These are phyloP conservation scores for Lodderomyces orthopsilosis DNA, from an alignment of 1,139 yeast genomes.

Conservation along the genomic window DNA sequence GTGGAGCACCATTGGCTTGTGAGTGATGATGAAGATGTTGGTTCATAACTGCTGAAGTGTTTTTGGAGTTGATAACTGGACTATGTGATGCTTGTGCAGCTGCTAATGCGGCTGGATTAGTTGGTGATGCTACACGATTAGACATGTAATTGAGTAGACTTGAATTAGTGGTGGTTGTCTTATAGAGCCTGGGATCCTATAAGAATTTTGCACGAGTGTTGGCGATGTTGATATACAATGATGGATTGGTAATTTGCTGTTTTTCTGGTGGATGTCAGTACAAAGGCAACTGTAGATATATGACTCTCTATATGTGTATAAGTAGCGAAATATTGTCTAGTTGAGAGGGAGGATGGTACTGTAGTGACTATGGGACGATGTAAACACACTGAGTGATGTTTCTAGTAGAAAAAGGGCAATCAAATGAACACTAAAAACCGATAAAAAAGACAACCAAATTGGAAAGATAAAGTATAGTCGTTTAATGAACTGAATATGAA, in stretches of 20 bases:
- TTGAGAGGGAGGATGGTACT: too few species aligned
- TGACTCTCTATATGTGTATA: background rate
- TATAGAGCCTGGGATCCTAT: background rate
- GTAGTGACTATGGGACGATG: too few species aligned
- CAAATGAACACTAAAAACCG: too few species aligned
- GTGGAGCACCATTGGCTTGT: conserved; percentile 7
- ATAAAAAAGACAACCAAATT: too few species aligned
- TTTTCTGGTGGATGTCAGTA: too few species aligned
- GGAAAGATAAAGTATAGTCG: too few species aligned
- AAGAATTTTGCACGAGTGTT: background rate
- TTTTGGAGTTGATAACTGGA: conserved; percentile 16
- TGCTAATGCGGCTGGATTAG: conserved; percentile 41
- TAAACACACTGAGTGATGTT: too few species aligned
- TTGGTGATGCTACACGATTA: conserved; percentile 25
- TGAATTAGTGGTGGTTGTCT: background rate
- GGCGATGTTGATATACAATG: background rate
- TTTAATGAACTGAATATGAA: too few species aligned
- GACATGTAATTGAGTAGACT: conserved; percentile 11
- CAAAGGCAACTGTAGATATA: background rate
- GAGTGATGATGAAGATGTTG: conserved; percentile 10
- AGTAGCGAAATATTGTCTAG: too few species aligned
- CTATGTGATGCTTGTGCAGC: conserved; percentile 37
- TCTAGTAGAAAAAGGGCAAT: too few species aligned
- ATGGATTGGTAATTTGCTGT: background rate
- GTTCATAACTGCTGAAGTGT: conserved; percentile 1